phyloP scores from a whole-genome alignment of 768 basidiomycete species.

The Boletus huronensis region DNA sequence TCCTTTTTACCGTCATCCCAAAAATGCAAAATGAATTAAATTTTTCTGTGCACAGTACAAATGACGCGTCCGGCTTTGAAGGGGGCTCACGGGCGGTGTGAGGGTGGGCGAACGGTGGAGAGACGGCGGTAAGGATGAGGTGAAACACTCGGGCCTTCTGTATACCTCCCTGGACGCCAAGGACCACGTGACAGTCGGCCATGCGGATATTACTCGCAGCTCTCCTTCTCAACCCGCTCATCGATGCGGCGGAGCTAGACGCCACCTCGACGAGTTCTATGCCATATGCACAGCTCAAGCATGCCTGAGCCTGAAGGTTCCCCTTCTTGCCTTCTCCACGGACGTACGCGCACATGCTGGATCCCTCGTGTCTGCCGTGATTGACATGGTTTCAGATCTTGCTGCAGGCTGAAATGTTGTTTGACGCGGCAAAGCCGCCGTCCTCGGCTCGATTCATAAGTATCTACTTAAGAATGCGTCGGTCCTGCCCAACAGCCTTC shows the following conservation, averaged over 20 bases:
- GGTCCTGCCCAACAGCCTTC: not conserved
- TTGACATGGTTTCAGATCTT: not conserved
- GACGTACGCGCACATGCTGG: slow-evolving; percentile 9
- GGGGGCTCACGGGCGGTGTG: no score
- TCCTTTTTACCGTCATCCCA: not conserved
- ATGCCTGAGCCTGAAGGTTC: not conserved
- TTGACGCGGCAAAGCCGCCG: not conserved
- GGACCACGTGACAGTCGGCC: not conserved
- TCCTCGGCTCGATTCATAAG: not conserved
- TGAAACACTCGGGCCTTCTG: not conserved
- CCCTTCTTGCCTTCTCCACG: not conserved
- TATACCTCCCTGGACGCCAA: no score
- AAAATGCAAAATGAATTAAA: not conserved
- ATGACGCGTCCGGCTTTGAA: no score
- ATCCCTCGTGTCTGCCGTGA: slow-evolving; percentile 10
- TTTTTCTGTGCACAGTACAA: not conserved
- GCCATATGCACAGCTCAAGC: not conserved
- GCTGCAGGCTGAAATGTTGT: not conserved
- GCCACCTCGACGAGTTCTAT: not conserved
- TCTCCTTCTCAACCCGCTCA: not conserved
- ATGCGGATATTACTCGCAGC: not conserved
- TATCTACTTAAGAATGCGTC: no score
- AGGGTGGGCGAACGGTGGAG: no score
- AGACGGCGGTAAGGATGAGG: not conserved
- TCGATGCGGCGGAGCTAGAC: not conserved